Evolutionary conservation across 2,329 filamentous ascomycete species (phyloP).

Genomic region (Phialophora chinensis): DNA sequence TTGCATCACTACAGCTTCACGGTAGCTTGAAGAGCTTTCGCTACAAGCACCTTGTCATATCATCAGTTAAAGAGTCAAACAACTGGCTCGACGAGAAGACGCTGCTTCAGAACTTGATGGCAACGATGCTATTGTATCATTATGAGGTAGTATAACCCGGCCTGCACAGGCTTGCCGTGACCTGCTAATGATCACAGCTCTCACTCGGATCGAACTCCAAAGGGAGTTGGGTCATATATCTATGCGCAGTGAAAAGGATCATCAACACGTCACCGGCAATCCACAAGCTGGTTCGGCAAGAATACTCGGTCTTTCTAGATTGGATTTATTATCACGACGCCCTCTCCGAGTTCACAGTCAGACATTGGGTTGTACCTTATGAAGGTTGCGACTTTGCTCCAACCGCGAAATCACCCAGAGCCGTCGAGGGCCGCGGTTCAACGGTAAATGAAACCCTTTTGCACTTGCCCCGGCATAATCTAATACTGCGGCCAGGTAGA

Average conservation of each 20-base stretch:
- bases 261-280: background rate
- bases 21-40: background rate
- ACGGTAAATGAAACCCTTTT: background rate
- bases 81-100: conserved; percentile 35
- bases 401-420: background rate
- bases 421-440: background rate
- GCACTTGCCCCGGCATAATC: background rate
- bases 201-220: background rate
- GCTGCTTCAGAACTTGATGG: conserved; percentile 34
- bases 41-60: background rate
- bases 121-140: conserved; percentile 37
- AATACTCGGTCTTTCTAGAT: background rate
- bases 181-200: background rate
- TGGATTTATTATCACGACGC: background rate
- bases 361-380: background rate
- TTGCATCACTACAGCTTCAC: background rate
- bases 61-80: conserved; percentile 27
- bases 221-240: background rate
- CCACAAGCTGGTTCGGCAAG: background rate
- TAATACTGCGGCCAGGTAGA: background rate
- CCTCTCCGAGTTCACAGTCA: background rate
- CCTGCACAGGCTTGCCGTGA: background rate
- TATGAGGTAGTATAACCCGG: conserved; percentile 28
- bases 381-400: background rate
- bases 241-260: background rate